A percentile compares a stretch with the other conserved stretches of the same genome.
Evolutionary conservation across 192 early-diverging fungal species (phyloP).

Genomic region (Mortierella claussenii): DNA sequence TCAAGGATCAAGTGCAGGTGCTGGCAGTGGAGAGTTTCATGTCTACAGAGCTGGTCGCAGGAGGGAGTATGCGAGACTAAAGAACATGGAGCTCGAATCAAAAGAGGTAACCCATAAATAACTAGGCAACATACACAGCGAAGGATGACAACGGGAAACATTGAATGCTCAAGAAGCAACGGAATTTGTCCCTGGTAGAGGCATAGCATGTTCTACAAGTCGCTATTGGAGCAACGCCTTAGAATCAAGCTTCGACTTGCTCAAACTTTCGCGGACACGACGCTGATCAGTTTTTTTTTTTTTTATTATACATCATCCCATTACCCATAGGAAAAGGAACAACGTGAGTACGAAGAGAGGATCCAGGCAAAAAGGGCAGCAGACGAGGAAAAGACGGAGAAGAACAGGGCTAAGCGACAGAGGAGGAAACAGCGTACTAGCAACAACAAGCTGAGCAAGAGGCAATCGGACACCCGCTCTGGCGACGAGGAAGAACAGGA

Average conservation of each 20-base stretch:
- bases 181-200: too few species aligned
- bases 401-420: constrained; percentile 86
- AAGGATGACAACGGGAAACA: too few species aligned
- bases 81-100: constrained; percentile 79
- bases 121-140: too few species aligned
- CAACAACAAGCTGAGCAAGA: constrained; percentile 51
- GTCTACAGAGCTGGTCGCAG: constrained; percentile 89
- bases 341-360: constrained; percentile 68
- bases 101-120: constrained; percentile 65
- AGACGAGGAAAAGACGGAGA: constrained; percentile 89
- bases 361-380: constrained; percentile 62
- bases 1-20: constrained; percentile 93
- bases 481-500: constrained; percentile 14
- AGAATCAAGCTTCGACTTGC: too few species aligned
- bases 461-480: constrained; percentile 8
- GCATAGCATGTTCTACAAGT: too few species aligned
- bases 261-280: too few species aligned
- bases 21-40: constrained; percentile 96
- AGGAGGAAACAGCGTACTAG: constrained; percentile 72
- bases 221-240: too few species aligned
- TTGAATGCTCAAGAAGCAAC: too few species aligned
- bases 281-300: too few species aligned
- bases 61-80: constrained; percentile 85
- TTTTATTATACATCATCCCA: not conserved
- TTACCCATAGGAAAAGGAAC: constrained; percentile 73